phyloP scores from a whole-genome alignment of 2,329 filamentous ascomycete genomes.

The Aureobasidium sp. region DNA sequence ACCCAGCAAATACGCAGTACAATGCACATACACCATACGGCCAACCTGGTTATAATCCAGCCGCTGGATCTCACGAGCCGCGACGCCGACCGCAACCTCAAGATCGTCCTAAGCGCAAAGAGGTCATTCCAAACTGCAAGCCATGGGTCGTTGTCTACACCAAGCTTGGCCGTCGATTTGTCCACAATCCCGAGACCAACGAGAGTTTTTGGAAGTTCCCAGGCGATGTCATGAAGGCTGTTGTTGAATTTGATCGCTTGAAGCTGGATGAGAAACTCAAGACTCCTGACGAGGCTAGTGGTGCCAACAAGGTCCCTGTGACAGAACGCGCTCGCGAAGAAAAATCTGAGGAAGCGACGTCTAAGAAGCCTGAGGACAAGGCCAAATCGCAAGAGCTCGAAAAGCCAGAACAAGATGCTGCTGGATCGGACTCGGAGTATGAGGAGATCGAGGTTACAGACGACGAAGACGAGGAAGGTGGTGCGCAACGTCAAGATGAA shows the following conservation, averaged over 20 bases:
- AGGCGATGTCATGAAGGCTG: conserved; percentile 70
- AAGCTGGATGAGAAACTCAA: conserved; percentile 61
- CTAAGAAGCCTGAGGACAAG: conserved; percentile 21
- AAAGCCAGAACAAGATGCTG: conserved; percentile 22
- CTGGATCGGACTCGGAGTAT: conserved; percentile 47
- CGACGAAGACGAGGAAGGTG: conserved; percentile 38
- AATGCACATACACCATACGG: not conserved
- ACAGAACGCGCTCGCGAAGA: conserved; percentile 19
- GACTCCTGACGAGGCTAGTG: conserved; percentile 26
- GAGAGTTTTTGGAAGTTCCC: conserved; percentile 95
- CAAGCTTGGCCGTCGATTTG: conserved; percentile 80
- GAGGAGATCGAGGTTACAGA: conserved; percentile 71
- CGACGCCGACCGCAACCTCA: conserved; percentile 60
- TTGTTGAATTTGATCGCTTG: conserved; percentile 58
- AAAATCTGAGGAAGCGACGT: conserved; percentile 25
- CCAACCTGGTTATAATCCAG: not conserved
- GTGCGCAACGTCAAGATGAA: conserved; percentile 39
- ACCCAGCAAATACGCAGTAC: not conserved
- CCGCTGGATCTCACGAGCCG: conserved; percentile 31
- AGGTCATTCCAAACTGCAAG: conserved; percentile 69
- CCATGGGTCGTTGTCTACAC: conserved; percentile 93
- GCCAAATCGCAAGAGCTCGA: not conserved
- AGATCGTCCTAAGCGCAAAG: conserved; percentile 75
- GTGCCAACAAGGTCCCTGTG: conserved; percentile 11
- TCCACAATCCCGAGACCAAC: conserved; percentile 78